Percentiles rank a stretch among this genome's conserved stretches.
These are phyloP conservation scores for Tetrahymena borealis DNA, from an alignment of 73 alveolate genomes.

Conservation along the genomic window DNA sequence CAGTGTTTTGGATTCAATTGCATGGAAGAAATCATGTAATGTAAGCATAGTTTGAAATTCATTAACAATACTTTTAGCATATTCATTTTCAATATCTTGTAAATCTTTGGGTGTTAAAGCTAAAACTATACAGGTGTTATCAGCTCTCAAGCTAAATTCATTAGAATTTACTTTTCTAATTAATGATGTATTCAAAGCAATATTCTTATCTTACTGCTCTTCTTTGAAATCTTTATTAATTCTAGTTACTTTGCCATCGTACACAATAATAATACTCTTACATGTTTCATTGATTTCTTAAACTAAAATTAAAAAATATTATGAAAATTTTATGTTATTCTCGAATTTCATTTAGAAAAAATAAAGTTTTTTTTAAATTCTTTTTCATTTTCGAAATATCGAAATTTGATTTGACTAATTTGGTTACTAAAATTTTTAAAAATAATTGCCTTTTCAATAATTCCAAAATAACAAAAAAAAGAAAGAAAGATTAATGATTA, in stretches of 20 bases:
- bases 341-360: not conserved
- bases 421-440: too few relatives aligned
- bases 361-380: not conserved
- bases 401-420: too few relatives aligned
- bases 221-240: not conserved
- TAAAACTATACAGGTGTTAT: not conserved
- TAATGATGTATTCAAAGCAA: not conserved
- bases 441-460: too few relatives aligned
- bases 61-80: not conserved
- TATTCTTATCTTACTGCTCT: not conserved
- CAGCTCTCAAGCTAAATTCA: not conserved
- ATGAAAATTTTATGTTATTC: not conserved
- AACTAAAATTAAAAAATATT: not conserved
- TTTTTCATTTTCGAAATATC: too few relatives aligned
- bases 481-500: too few relatives aligned
- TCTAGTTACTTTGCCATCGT: not conserved
- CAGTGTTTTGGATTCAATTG: not conserved
- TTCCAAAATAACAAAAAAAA: too few relatives aligned
- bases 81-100: not conserved
- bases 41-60: not conserved
- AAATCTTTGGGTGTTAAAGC: not conserved
- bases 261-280: not conserved
- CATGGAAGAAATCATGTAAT: not conserved
- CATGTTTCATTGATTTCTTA: not conserved
- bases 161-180: not conserved